These are phyloP conservation scores for Neonectria neomacrospora DNA, from an alignment of 2,329 filamentous ascomycete genomes.

Conservation along the genomic window DNA sequence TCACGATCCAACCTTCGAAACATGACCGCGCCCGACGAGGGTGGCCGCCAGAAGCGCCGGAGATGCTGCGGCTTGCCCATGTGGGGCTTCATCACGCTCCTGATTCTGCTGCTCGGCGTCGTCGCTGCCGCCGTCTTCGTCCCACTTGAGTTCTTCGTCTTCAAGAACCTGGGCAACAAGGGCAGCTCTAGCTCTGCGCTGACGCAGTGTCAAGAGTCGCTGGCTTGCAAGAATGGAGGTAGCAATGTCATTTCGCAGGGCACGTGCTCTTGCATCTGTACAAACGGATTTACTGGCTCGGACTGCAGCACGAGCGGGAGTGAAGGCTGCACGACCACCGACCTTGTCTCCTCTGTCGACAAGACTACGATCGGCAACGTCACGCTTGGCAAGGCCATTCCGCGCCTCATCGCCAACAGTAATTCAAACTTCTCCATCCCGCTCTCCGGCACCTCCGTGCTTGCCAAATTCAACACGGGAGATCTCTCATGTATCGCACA, in stretches of 20 bases:
- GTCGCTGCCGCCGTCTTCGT: conserved; percentile 85
- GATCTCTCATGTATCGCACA: conserved; percentile 85
- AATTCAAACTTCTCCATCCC: conserved; percentile 78
- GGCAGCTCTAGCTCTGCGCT: conserved; percentile 52
- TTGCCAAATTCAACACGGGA: conserved; percentile 79
- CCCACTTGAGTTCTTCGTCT: conserved; percentile 74
- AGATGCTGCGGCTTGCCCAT: conserved; percentile 86
- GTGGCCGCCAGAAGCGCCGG: conserved; percentile 56
- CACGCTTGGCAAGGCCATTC: conserved; percentile 83
- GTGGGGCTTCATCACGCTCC: conserved; percentile 77
- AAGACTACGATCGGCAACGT: conserved; percentile 67
- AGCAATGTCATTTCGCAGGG: conserved; percentile 75
- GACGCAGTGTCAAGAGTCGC: conserved; percentile 67
- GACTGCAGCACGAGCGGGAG: conserved; percentile 61
- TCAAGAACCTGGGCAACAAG: conserved; percentile 58
- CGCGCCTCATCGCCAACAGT: conserved; percentile 75
- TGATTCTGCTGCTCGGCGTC: conserved; percentile 75
- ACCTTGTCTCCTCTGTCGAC: conserved; percentile 54
- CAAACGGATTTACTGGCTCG: conserved; percentile 81
- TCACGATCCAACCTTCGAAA: conserved; percentile 38
- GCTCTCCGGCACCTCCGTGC: conserved; percentile 74
- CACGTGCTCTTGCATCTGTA: conserved; percentile 86
- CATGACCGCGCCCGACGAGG: conserved; percentile 39
- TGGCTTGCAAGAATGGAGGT: conserved; percentile 83
- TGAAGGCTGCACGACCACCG: conserved; percentile 65